Base-by-base conservation (phyloP, 805 yeast genomes). In the Metschnikowia orientalis region DNA sequence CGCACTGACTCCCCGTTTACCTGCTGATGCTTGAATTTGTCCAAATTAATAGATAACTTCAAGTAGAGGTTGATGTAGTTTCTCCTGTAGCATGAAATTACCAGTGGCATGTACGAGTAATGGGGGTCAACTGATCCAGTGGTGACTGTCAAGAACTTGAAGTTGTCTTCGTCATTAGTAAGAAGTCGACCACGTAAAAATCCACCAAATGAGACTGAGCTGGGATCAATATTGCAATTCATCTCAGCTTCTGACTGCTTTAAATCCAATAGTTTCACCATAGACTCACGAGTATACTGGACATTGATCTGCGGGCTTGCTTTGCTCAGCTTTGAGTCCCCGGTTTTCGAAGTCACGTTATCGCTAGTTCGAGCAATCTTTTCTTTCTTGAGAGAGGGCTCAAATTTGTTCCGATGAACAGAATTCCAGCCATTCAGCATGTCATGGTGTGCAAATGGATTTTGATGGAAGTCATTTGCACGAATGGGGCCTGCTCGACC, bases 1-100 rank as follows among this genome's bases (percentile, higher is more conserved):
- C 12, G 24, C 5, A 41, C 26, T 10, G 12, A 32, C 20, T 39
- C 33, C 6, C 37, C 41, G 7, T 24, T 27, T 7, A 32, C 21
- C 8, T 30, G 34, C 4, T 27, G 23, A n/a, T n/a, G n/a, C n/a
- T n/a, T n/a, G 8, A 32, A 4, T 10, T 27, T 10, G 13, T 32
- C 28, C 9, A 18, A 10, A 16, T 35, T 38, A 10, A 31, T 26
- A 4, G 33, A 14, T 8, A 36, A 27, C 15, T 30, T 28, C 15
- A 39, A 35, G 20, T 35, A 31, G 10, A 40, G 17, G 38, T 60
- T 67, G 28, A 67, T 63, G 43, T 50, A 64, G 41, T 69, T 69
- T 35, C 74, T 45, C 38, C 74, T 48, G 45, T 69, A 69, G 41
- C 73, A 68, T 8, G 70, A 59, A 15, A 68, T 57, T n/a, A 65